phyloP scores from a whole-genome alignment of 2,329 filamentous ascomycete genomes.

The Alternaria sp. region DNA sequence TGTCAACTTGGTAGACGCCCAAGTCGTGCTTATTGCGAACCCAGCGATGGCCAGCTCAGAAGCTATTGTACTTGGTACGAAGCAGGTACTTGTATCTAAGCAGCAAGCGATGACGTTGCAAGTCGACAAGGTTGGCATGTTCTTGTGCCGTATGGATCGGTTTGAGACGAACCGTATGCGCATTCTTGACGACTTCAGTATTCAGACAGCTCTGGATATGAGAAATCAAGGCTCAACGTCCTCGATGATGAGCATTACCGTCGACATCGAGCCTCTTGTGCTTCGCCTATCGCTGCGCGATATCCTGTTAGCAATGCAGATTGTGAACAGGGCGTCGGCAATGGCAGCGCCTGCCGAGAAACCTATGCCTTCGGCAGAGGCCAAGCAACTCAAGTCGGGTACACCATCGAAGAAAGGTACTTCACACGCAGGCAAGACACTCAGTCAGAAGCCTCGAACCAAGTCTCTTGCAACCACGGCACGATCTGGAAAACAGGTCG shows the following conservation, averaged over 20 bases:
- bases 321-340: slow-evolving; percentile 88
- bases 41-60: slow-evolving; percentile 89
- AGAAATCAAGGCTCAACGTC: slow-evolving; percentile 64
- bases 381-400: slow-evolving; percentile 63
- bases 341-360: slow-evolving; percentile 69
- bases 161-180: slow-evolving; percentile 90
- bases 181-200: slow-evolving; percentile 95
- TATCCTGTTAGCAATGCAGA: slow-evolving; percentile 92
- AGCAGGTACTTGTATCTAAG: slow-evolving; percentile 90
- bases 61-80: slow-evolving; percentile 92
- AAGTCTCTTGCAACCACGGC: slow-evolving; percentile 57
- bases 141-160: slow-evolving; percentile 96
- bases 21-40: slow-evolving; percentile 95
- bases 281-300: slow-evolving; percentile 90
- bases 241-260: slow-evolving; percentile 77
- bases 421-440: slow-evolving; percentile 56
- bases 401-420: slow-evolving; percentile 58
- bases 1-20: slow-evolving; percentile 93
- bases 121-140: slow-evolving; percentile 95
- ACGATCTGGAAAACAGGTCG: slow-evolving; percentile 60
- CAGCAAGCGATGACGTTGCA: slow-evolving; percentile 95
- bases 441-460: slow-evolving; percentile 56
- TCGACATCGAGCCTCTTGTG: slow-evolving; percentile 90
- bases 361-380: slow-evolving; percentile 59
- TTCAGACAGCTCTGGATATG: slow-evolving; percentile 87